Base-by-base conservation (phyloP, 2,329 filamentous ascomycete species). In the Xylariales sp. region DNA sequence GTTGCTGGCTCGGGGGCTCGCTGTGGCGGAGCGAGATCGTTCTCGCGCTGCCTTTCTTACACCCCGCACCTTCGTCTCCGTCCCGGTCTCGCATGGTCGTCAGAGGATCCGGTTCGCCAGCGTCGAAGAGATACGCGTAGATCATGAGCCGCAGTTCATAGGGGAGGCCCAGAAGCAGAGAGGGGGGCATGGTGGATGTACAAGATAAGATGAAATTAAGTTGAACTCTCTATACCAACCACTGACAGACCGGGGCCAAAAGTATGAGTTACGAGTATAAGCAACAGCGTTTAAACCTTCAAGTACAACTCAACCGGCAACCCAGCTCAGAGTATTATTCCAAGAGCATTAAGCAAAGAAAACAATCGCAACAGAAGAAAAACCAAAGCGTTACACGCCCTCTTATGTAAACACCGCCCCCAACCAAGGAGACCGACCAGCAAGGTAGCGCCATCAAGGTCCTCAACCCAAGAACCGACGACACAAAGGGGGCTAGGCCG, bases 61-160 rank as follows among this genome's bases (percentile, higher is more conserved):
- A 30, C 28, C 10, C 28, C 10, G 36, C 18, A 16, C 7, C 12
- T 39, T 7, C 36, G 23, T 23, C 23, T 23, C 23, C 23, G 23
- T 39, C 36, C 36, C 36, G 36, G 36, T 12, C 36, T 10, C 36
- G 23, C 23, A 23, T 23, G 23, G 23, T 23, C 23, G 23, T 23
- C 23, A 23, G 23, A 32, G 10, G 2, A 1, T 66, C 34, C 2
- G 55, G 16, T 62, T 82, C 79, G 2, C 62, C 66, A 1, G 56
- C 49, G 66, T 83, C 75, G 52, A 86, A 80, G 12, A 86, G 79
- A 49, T 83, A 78, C 12, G 78, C 73, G 71, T 83, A 84, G 64
- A 84, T 82, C 68, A 83, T 72, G 67, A 83, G 74, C 32, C 82
- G 81, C 59, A 84, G 76, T 72, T 84, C 82, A 7, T 77, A 73